Evolutionary conservation across 306 rosid species (phyloP), one percentile per base, ranked within the genome.

Genomic region (Elaeagnus macrophylla): DNA sequence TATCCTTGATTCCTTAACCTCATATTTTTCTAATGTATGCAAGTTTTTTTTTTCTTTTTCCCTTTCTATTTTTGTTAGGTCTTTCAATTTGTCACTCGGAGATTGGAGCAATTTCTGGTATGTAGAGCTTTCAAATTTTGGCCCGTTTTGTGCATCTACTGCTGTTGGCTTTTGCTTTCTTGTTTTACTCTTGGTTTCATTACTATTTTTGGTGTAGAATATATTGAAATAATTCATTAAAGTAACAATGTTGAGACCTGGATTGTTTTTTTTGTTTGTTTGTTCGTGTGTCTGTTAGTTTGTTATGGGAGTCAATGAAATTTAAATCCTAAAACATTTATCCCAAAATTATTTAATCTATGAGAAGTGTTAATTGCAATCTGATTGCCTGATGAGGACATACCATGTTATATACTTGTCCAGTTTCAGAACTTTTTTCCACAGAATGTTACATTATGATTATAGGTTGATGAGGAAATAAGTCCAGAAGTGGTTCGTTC

Each of bases 21-120:
- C 39, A 5, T 45, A 45, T 6, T 5, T 6, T 8, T 12, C 15
- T 45, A 14, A 45, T 45, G 19, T 6, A 14, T 17, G 1, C 15
- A 7, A 51, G 55, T 12, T 1, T 51, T 6, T 1, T 45, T 45
- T 44, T 13, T 44, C 12, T 65, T 46, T 70, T 58, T 67, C 37
- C 37, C 58, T 18, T 56, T 16, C n/a, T 51, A 47, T 56, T 54
- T 39, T 47, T 43, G 71, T 70, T 65, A 90, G 97, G 97, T 68
- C 52, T 79, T 56, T 68, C 86, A 81, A 74, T 90, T 90, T 69
- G 88, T 90, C 57, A 74, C 75, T 59, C 84, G 95, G 54, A 81
- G 97, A 76, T 67, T 90, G 48, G 97, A 90, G 83, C 97, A 90
- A 56, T 86, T 70, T 84, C 75, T 90, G 95, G 94, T 90, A 79